Evolutionary conservation across 2,329 filamentous ascomycete genomes (phyloP).

Genomic region (Teratosphaeria epicoccoides): DNA sequence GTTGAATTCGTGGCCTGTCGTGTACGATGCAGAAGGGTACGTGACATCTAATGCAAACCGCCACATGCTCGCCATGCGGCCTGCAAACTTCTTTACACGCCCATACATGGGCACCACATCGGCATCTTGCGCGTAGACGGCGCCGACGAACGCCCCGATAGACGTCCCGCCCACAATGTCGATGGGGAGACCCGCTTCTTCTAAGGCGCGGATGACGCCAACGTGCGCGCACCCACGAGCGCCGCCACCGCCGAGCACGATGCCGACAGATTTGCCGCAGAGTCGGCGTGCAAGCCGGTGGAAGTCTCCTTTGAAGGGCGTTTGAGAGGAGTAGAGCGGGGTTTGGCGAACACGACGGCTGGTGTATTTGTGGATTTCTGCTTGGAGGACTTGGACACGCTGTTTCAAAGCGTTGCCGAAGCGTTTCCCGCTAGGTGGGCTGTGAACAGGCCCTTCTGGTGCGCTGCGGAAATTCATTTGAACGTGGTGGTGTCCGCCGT

Average conservation of each 20-base stretch:
- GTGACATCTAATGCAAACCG: conserved; percentile 93
- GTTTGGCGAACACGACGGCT: conserved; percentile 82
- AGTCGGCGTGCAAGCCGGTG: conserved; percentile 81
- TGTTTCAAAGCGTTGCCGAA: conserved; percentile 83
- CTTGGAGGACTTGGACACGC: conserved; percentile 84
- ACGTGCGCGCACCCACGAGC: conserved; percentile 87
- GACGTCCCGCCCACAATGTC: conserved; percentile 93
- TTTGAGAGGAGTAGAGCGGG: conserved; percentile 81
- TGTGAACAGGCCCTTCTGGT: conserved; percentile 59
- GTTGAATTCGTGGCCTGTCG: conserved; percentile 97
- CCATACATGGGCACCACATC: conserved; percentile 97
- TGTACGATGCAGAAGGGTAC: conserved; percentile 93
- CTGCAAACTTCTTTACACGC: conserved; percentile 90
- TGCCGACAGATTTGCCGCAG: conserved; percentile 85
- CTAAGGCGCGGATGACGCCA: conserved; percentile 85
- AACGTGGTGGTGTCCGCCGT: conserved; percentile 92
- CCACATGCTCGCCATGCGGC: conserved; percentile 99
- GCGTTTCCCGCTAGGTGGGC: conserved; percentile 53
- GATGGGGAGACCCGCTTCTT: conserved; percentile 92
- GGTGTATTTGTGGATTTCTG: conserved; percentile 96
- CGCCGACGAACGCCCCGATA: conserved; percentile 91
- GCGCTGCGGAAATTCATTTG: conserved; percentile 83
- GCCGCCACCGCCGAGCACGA: conserved; percentile 88
- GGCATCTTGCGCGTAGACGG: conserved; percentile 87
- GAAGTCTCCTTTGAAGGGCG: conserved; percentile 92